A percentile compares a stretch with the other conserved stretches of the same genome.
Evolutionary conservation across 169 alveolate genomes (phyloP).

Genomic region (Plasmodium yoelii): DNA sequence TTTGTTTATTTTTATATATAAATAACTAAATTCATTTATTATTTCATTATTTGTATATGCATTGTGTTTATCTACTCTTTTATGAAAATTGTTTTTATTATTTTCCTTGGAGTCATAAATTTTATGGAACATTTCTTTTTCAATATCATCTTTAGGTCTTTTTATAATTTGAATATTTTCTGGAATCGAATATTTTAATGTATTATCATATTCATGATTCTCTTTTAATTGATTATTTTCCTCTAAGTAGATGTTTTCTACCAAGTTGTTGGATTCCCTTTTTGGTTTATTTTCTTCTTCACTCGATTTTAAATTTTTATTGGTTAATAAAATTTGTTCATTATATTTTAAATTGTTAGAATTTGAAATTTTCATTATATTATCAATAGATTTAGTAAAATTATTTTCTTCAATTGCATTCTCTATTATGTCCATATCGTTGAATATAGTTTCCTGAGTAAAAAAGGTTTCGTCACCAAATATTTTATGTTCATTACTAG

Average conservation of each 20-base stretch:
- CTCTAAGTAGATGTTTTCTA: not conserved
- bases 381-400: not conserved
- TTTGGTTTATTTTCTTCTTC: not conserved
- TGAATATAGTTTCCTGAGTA: not conserved
- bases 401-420: slow-evolving; percentile 12
- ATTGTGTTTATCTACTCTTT: not conserved
- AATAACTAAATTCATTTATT: slow-evolving; percentile 31
- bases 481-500: not conserved
- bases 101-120: not conserved
- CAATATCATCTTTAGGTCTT: too few relatives aligned
- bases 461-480: not conserved
- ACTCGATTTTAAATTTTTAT: not conserved
- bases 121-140: too few relatives aligned
- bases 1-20: slow-evolving; percentile 47
- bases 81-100: not conserved
- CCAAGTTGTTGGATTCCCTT: not conserved
- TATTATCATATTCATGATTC: not conserved
- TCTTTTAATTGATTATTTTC: not conserved
- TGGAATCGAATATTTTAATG: too few relatives aligned
- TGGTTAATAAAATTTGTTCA: not conserved
- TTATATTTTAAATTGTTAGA: not conserved
- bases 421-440: not conserved
- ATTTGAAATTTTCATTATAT: not conserved
- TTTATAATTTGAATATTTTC: too few relatives aligned
- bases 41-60: slow-evolving; percentile 6